phyloP scores from a whole-genome alignment of 257 asterid species.

The Plantago major region DNA sequence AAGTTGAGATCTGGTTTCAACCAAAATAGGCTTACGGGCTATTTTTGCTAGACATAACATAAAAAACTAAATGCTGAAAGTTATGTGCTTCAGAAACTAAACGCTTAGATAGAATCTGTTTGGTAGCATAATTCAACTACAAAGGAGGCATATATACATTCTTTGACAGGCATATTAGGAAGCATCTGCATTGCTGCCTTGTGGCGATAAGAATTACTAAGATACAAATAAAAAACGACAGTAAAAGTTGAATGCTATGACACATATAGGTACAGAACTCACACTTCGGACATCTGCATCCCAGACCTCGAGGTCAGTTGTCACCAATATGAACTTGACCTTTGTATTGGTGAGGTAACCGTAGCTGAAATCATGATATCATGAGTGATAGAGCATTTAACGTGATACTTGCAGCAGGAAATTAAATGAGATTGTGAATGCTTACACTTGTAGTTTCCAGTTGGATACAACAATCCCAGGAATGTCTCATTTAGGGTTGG shows the following conservation, averaged over 20 bases:
- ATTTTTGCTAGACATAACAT: neutral
- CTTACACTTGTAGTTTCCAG: slow-evolving; percentile 98
- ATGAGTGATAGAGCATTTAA: slow-evolving; percentile 15
- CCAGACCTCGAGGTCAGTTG: slow-evolving; percentile 92
- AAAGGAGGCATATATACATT: neutral
- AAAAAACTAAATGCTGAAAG: neutral
- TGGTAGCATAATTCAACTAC: slow-evolving; percentile 10
- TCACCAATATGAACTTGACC: slow-evolving; percentile 92
- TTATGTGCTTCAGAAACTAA: neutral
- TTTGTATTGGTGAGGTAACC: slow-evolving; percentile 96
- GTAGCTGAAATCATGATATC: slow-evolving; percentile 43
- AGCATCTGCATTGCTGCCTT: neutral
- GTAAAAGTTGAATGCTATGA: neutral
- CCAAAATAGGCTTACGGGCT: too few species aligned
- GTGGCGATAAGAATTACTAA: slow-evolving; percentile 9
- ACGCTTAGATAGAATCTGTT: neutral
- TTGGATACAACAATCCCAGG: slow-evolving; percentile 95
- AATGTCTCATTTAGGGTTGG: slow-evolving; percentile 87
- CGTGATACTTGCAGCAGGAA: neutral
- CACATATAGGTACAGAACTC: slow-evolving; percentile 28
- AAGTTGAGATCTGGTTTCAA: too few species aligned
- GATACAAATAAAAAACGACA: neutral
- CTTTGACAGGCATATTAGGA: neutral
- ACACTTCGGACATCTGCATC: slow-evolving; percentile 94
- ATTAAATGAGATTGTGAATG: slow-evolving; percentile 2